Base-by-base conservation (phyloP, 1,284 basidiomycete genomes). In the Ceratorhiza oryzae-sativae region DNA sequence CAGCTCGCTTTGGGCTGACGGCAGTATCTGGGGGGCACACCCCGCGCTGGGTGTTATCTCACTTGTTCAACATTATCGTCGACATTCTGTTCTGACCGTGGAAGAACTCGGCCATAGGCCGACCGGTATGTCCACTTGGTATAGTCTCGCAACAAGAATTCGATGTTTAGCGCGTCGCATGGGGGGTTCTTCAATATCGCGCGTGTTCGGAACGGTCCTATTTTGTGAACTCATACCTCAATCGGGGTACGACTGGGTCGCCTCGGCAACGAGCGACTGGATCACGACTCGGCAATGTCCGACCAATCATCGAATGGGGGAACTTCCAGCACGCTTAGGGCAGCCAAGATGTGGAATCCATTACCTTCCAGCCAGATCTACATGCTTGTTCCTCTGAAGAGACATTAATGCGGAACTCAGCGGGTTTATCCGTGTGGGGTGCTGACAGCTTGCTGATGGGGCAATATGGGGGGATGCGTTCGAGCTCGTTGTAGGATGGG, bases 211-310 rank as follows among this genome's bases (percentile, higher is more conserved):
- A 67, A 67, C 49, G 48, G 48, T 20, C 46, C 48, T 5, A 41
- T 67, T 55, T 49, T 42, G 49, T 67, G 34, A 18, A 32, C 62
- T 49, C 34, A 49, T 27, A 1, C n/a, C 62, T 55, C 42, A 25
- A 53, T 67, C 39, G 49, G 62, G 32, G 55, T 27, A 49, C n/a
- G 10, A 23, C 34, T 51, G 6, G 30, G 62, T 67, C 48, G 48
- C 49, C 62, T 67, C 62, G 62, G 62, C 62, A 67, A 67, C 62
- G 48, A 20, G 62, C 62, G 62, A 55, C 9, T 30, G 34, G 46
- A 15, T 32, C 23, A 34, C 2, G 15, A 39, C 30, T 32, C 62
- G 62, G 62, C 62, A 67, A 53, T 32, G 48, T 18, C 62, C 62
- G 62, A 41, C 20, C 32, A 41, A 27, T 48, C 30, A 55, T 67